Percentiles rank a stretch among this genome's conserved stretches.
Conservation (phyloP, 495 filamentous ascomycete species). For the Apodospora peruviana region DNA sequence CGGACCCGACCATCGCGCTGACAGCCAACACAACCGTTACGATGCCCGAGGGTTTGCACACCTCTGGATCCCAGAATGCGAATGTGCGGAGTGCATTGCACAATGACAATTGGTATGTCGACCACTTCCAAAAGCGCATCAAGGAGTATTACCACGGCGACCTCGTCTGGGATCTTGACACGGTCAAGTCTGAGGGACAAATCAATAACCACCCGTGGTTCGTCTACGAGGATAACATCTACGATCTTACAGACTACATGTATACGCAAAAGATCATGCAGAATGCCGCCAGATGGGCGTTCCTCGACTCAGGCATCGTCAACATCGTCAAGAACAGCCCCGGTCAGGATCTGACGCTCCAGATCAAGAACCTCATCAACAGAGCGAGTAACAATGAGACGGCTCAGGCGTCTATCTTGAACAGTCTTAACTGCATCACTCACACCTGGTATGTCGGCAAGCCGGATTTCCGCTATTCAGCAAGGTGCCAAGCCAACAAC, state of each 20-base stretch:
- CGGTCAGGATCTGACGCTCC: slow-evolving; percentile 67
- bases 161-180: slow-evolving; percentile 56
- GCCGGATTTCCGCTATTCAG: slow-evolving; percentile 72
- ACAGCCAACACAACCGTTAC: slow-evolving; percentile 57
- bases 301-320: slow-evolving; percentile 60
- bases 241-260: slow-evolving; percentile 90
- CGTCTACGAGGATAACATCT: slow-evolving; percentile 66
- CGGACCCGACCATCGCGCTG: slow-evolving; percentile 45
- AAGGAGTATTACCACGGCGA: slow-evolving; percentile 81
- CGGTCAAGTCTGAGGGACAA: slow-evolving; percentile 58
- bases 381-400: slow-evolving; percentile 33
- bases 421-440: slow-evolving; percentile 72
- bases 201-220: slow-evolving; percentile 71
- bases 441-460: slow-evolving; percentile 79
- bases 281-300: slow-evolving; percentile 49
- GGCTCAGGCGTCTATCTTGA: slow-evolving; percentile 34
- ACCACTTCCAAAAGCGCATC: slow-evolving; percentile 72
- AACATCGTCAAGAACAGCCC: slow-evolving; percentile 65
- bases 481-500: slow-evolving; percentile 83
- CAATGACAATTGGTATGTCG: slow-evolving; percentile 67
- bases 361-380: slow-evolving; percentile 47
- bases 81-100: slow-evolving; percentile 51
- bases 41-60: slow-evolving; percentile 45
- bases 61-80: slow-evolving; percentile 55
- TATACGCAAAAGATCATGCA: slow-evolving; percentile 56